Percentiles rank a stretch among this genome's conserved stretches.
Conservation (phyloP, 73 alveolate genomes). For the Diophrys sp. region DNA sequence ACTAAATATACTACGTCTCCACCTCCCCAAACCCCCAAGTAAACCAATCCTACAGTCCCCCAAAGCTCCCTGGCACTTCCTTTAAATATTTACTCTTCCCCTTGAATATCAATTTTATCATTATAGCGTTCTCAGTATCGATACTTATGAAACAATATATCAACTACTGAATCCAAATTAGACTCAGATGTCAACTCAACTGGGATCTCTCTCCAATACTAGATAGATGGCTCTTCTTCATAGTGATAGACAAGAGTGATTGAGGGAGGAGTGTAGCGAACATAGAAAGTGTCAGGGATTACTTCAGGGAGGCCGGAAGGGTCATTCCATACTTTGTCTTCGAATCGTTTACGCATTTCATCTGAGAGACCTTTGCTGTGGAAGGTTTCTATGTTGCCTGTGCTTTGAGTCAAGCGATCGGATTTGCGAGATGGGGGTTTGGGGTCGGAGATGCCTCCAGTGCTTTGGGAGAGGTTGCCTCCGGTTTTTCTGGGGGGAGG, state of each 20-base stretch:
- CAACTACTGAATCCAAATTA: background rate
- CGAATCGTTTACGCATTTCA: background rate
- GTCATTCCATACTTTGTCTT: background rate
- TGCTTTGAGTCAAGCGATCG: background rate
- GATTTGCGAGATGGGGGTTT: background rate
- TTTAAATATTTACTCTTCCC: too few relatives aligned
- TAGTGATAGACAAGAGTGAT: background rate
- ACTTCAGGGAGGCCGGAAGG: background rate
- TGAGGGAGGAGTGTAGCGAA: background rate
- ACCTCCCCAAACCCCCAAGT: too few relatives aligned
- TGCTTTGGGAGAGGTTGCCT: background rate
- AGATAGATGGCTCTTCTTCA: background rate
- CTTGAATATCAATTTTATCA: too few relatives aligned
- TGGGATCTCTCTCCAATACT: background rate
- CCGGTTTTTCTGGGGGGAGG: too few relatives aligned
- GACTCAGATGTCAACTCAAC: background rate
- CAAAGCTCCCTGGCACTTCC: too few relatives aligned
- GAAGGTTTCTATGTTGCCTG: background rate
- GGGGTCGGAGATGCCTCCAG: background rate
- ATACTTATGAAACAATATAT: too few relatives aligned
- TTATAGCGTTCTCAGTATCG: too few relatives aligned
- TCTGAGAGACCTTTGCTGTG: background rate
- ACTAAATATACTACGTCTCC: too few relatives aligned
- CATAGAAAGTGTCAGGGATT: background rate
- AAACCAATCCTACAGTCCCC: too few relatives aligned